Conservation (phyloP, 495 filamentous ascomycete species). For the Penicillium chermesinum region DNA sequence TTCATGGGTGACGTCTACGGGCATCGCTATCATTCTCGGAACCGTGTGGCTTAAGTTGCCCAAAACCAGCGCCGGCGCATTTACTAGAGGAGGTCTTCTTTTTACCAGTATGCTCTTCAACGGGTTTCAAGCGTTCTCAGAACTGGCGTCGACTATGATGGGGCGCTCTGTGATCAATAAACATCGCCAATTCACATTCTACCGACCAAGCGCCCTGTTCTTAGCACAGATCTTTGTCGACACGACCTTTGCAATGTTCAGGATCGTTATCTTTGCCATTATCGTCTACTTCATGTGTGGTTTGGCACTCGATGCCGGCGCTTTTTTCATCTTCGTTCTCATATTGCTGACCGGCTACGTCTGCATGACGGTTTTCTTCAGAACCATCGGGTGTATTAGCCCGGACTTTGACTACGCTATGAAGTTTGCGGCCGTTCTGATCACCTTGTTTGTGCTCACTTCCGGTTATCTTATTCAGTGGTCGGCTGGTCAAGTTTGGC, state of each 20-base stretch:
- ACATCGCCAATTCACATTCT: conserved; percentile 73
- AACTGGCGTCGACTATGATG: conserved; percentile 65
- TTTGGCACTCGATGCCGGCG: conserved; percentile 58
- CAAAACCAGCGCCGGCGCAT: conserved; percentile 62
- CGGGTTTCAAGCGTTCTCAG: conserved; percentile 71
- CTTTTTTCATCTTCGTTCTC: conserved; percentile 76
- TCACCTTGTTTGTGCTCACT: conserved; percentile 74
- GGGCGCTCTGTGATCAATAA: conserved; percentile 73
- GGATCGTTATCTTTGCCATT: conserved; percentile 65
- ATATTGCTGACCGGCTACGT: conserved; percentile 66
- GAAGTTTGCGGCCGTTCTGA: conserved; percentile 69
- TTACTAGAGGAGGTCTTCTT: conserved; percentile 70
- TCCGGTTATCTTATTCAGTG: conserved; percentile 78
- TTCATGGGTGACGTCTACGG: conserved; percentile 69
- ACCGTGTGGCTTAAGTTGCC: conserved; percentile 71
- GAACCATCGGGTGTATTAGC: conserved; percentile 70
- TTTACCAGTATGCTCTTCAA: conserved; percentile 76
- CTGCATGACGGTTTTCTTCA: conserved; percentile 75
- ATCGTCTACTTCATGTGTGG: conserved; percentile 80
- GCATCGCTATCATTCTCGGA: conserved; percentile 72
- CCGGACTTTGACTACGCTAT: conserved; percentile 84
- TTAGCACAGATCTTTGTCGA: conserved; percentile 78
- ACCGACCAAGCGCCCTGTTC: conserved; percentile 73
- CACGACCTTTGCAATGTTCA: conserved; percentile 59
- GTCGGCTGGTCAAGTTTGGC: conserved; percentile 62